Conservation (phyloP, 768 basidiomycete species). For the Hemileccinum impolitum region DNA sequence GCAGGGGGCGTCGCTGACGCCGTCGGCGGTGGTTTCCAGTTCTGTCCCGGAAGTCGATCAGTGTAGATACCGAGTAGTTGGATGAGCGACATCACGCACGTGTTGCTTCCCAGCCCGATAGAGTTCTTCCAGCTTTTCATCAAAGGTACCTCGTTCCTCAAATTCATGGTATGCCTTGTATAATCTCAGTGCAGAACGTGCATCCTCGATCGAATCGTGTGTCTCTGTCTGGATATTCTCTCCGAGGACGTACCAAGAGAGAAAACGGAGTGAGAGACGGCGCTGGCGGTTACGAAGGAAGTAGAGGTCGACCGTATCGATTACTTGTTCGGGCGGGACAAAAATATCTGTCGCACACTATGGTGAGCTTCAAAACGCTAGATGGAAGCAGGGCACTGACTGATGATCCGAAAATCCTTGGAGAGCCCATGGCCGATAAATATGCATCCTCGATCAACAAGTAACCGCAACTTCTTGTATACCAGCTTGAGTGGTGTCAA, state of each 20-base stretch:
- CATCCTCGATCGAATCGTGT: conserved; percentile 99
- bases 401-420: conserved; percentile 98
- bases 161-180: conserved; percentile 80
- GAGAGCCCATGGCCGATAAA: conserved; percentile 97
- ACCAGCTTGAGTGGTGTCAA: conserved; percentile 96
- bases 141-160: conserved; percentile 74
- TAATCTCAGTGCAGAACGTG: conserved; percentile 77
- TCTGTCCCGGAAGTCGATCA: conserved; percentile 31
- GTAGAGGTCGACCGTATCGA: conserved; percentile 98
- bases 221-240: conserved; percentile 91
- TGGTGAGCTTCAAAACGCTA: background rate
- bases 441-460: conserved; percentile 93
- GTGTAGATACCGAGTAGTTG: background rate
- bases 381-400: conserved; percentile 44
- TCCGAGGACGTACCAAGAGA: conserved; percentile 90
- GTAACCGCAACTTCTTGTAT: conserved; percentile 91
- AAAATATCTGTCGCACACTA: conserved; percentile 67
- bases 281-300: conserved; percentile 79
- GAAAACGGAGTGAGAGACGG: conserved; percentile 85
- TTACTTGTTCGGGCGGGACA: conserved; percentile 92
- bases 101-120: conserved; percentile 76
- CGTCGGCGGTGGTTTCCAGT: conserved; percentile 50
- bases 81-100: conserved; percentile 40
- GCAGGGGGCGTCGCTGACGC: conserved; percentile 3
- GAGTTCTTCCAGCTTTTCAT: conserved; percentile 82